Percentiles rank a stretch among this genome's conserved stretches.
These are phyloP conservation scores for Lactarius vividus DNA, from an alignment of 768 basidiomycete species.

Conservation along the genomic window DNA sequence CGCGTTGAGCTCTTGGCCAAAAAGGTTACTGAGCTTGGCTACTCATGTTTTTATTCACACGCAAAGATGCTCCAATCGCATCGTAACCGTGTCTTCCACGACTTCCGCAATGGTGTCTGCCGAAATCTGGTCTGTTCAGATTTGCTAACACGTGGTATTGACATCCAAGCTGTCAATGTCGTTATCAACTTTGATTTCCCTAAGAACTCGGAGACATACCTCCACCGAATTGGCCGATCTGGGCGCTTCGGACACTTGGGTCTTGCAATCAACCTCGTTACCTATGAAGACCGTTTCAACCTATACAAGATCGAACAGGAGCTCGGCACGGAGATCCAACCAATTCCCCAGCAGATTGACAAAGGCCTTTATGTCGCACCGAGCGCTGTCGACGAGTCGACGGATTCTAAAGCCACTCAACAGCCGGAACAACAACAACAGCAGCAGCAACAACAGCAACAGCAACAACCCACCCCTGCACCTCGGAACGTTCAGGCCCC, in stretches of 20 bases:
- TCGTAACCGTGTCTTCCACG: conserved; percentile 99
- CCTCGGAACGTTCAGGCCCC: conserved; percentile 20
- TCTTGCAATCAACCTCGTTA: conserved; percentile 96
- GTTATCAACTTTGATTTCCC: conserved; percentile 99
- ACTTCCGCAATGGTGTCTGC: conserved; percentile 98
- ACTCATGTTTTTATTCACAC: conserved; percentile 99
- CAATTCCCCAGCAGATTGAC: conserved; percentile 91
- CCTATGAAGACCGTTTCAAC: conserved; percentile 97
- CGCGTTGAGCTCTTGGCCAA: conserved; percentile 98
- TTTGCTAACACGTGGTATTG: conserved; percentile 97
- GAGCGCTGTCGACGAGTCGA: conserved; percentile 42
- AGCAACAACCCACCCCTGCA: conserved; percentile 17
- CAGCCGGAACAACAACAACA: conserved; percentile 33
- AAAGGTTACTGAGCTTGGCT: conserved; percentile 98
- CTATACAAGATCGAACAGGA: conserved; percentile 98
- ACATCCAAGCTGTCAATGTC: conserved; percentile 99
- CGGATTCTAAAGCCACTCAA: conserved; percentile 41
- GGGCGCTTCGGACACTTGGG: conserved; percentile 97
- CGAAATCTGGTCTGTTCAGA: conserved; percentile 98
- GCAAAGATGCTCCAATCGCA: conserved; percentile 99
- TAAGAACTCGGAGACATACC: conserved; percentile 98
- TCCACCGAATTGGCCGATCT: conserved; percentile 97
- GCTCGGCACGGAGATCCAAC: conserved; percentile 95
- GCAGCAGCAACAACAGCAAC: conserved; percentile 30
- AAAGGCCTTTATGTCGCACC: conserved; percentile 92